Base-by-base conservation (phyloP, 257 asterid genomes). In the Sherardia arvensis region DNA sequence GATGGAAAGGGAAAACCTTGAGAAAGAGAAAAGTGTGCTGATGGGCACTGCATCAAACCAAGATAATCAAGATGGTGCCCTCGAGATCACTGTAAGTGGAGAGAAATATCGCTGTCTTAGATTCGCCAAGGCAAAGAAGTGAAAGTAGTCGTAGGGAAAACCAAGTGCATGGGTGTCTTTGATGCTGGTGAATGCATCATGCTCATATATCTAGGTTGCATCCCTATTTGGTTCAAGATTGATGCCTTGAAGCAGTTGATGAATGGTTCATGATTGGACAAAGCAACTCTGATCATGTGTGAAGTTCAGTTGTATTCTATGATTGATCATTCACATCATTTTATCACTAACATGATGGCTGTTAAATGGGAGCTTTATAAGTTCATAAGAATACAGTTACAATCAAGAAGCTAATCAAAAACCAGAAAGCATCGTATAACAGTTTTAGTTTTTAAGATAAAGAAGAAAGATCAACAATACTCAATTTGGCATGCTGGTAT, bases 11-110 rank as follows among this genome's bases (percentile, higher is more conserved):
- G 97, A 92, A 62, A 92, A 81, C 69, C 99, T 92, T 18, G 99
- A 92, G 84, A 92, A 92, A 72, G 99, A 92, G 79, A 92, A 92
- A 59, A 87, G 99, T 4, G 97, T 92, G 68, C 81, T 92, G 54
- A 92, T 89, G 99, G 99, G 97, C 66, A 92, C 99, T 30, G 99
- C 99, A 23, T 88, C 96, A n/a, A 86, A 83, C 80, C 99, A 92
- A 78, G 97, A 92, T 23, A 92, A 92, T 57, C 99, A 87, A 85
- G 99, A 92, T 59, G 99, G 99, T 11, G 99, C 99, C 69, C 99
- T 92, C 25, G 99, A 92, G 73, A 92, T 92, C 53, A 87, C 99
- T 3, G 99, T 89, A 21, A 87, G 99, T 64, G 99, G 99, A 6
- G 99, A 92, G 78, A 92, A 92, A 70, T 92, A 89, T 60, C 95